Base-by-base conservation (phyloP, 2,329 filamentous ascomycete genomes). In the Colletotrichum sp. region DNA sequence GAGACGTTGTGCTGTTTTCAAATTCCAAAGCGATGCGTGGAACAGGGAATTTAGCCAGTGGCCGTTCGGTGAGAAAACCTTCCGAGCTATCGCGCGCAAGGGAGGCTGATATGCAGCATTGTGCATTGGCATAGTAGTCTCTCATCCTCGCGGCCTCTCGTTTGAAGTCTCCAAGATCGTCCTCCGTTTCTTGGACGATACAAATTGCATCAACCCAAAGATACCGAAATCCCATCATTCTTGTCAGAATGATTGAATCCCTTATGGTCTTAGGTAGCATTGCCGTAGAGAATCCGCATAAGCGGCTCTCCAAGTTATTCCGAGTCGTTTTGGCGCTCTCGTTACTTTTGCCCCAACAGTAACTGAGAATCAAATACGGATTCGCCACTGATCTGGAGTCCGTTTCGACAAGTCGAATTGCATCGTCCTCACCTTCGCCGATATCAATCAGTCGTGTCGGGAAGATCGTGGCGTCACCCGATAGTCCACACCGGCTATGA, bases 221-320 rank as follows among this genome's bases (percentile, higher is more conserved):
- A 3, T 44, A 44, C 1, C 3, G 3, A n/a, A 44, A 44, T 0
- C 39, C 39, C 39, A 44, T 44, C 39, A 44, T 2, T 3, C 9
- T 4, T 6, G 39, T 44, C 39, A 44, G 3, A 3, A 3, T 6
- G 5, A 44, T 44, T 4, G 39, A 19, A 44, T 44, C 39, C 39
- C 3, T 3, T 44, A 44, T 44, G 9, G 19, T n/a, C 3, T 6
- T 44, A 19, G 39, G 39, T 2, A 39, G 16, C 8, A 3, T 39
- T 9, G 16, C 1, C 5, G 3, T 44, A 3, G 16, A n/a, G 1
- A 44, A 6, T 44, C 39, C 5, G 1, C 39, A 3, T 2, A n/a
- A n/a, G 3, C 39, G 39, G 5, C 39, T 44, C 5, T 44, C 39
- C 5, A 44, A 0, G 4, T 44, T 44, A 6, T 44, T 1, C 6